These are phyloP conservation scores for Leccinellum rugosiceps DNA, from an alignment of 768 basidiomycete genomes.

Conservation along the genomic window DNA sequence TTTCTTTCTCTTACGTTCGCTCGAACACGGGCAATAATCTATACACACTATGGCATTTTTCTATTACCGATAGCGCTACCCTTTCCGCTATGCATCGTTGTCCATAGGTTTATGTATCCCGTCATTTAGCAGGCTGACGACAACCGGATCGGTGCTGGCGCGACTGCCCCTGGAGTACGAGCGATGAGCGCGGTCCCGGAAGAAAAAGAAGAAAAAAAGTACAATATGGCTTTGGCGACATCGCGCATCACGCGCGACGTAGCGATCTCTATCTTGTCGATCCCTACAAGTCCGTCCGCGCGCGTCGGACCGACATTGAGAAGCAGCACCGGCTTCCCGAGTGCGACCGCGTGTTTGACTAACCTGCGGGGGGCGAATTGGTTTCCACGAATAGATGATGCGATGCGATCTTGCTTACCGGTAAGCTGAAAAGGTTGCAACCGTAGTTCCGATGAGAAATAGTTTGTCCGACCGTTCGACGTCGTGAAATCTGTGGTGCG, in stretches of 20 bases:
- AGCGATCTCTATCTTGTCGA: conserved; percentile 78
- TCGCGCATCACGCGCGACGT: conserved; percentile 72
- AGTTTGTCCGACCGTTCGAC: conserved; percentile 63
- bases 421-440: conserved; percentile 92
- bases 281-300: conserved; percentile 63
- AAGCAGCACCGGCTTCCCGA: conserved; percentile 73
- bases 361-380: conserved; percentile 44
- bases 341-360: conserved; percentile 73
- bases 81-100: conserved; percentile 19
- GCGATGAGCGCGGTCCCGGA: background rate
- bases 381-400: background rate
- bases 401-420: conserved; percentile 40
- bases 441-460: conserved; percentile 82
- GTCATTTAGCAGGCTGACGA: conserved; percentile 52
- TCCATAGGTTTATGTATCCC: conserved; percentile 52
- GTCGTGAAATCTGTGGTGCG: conserved; percentile 45
- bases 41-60: conserved; percentile 25
- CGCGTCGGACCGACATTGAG: conserved; percentile 88
- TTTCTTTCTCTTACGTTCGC: conserved; percentile 15
- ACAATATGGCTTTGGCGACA: conserved; percentile 61
- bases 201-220: conserved; percentile 26
- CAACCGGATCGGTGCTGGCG: conserved; percentile 41
- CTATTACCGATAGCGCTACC: conserved; percentile 18
- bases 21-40: conserved; percentile 27
- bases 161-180: conserved; percentile 41